Base-by-base conservation (phyloP, 805 yeast species). In the Saturnispora besseyi region DNA sequence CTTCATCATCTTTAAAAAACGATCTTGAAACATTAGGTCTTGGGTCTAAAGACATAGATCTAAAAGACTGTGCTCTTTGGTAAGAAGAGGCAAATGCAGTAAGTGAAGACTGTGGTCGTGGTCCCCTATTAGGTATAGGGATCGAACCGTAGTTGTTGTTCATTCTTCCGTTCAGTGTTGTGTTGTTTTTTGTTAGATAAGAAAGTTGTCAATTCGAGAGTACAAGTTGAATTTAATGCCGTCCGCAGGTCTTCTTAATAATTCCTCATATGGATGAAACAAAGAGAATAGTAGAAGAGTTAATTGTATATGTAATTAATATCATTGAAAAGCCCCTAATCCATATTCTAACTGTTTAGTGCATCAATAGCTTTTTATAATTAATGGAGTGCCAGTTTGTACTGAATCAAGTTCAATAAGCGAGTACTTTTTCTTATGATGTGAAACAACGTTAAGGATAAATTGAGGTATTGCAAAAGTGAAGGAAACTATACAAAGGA, bases 81-180 rank as follows among this genome's bases (percentile, higher is more conserved):
- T 75, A 79, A 0, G 95, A 87, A 12, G 86, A 78, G 1, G 95
- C 95, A 66, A 87, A 87, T 49, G 85, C 79, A 51, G 82, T 80
- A 40, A 87, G 18, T 11, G 53, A 41, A 28, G 47, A 18, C 36
- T 26, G 41, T 6, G 41, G 33, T 22, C 45, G 32, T 29, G 53
- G 46, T 21, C 49, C 49, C 40, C 60, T 48, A 45, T 53, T 46
- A 3, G 64, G 64, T 34, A 61, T 61, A 11, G 63, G 64, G 28
- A 61, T 61, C 12, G 62, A 56, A 34, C 50, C 50, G 34, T 47
- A 47, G 24, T 47, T 36, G 40, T 36, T 36, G 40, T 36, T 36
- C 40, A 36, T 36, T 4, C 40, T 36, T 18, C 40, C 15, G 13
- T 36, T 28, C 13, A 8, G 8, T 12, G 45, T 28, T 33, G 24